phyloP scores from a whole-genome alignment of 805 yeast species.

The Limtongia smithiae region DNA sequence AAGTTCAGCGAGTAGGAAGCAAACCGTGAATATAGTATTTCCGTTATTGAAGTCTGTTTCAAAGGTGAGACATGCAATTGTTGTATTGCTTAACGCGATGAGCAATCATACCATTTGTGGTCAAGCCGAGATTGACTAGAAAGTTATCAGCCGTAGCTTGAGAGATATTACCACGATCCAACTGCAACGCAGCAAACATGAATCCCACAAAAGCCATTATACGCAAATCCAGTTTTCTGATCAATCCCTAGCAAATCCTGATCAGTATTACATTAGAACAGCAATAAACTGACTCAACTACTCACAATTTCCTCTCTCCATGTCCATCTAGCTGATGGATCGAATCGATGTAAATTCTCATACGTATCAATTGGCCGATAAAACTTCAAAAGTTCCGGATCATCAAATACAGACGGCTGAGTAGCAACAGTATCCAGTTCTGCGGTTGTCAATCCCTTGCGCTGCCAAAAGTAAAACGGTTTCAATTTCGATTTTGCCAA shows the following conservation, averaged over 20 bases:
- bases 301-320: slow-evolving; percentile 48
- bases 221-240: slow-evolving; percentile 51
- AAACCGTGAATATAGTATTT: slow-evolving; percentile 49
- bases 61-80: no score
- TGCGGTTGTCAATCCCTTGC: slow-evolving; percentile 1
- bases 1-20: slow-evolving; percentile 55
- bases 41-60: slow-evolving; percentile 17
- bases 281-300: no score
- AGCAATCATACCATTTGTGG: slow-evolving; percentile 46
- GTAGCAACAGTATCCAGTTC: slow-evolving; percentile 25
- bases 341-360: slow-evolving; percentile 44
- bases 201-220: slow-evolving; percentile 54
- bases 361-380: slow-evolving; percentile 20
- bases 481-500: no score
- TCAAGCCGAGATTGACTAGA: slow-evolving; percentile 47
- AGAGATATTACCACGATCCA: slow-evolving; percentile 53
- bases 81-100: neutral
- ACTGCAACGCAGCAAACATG: slow-evolving; percentile 54
- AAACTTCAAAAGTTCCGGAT: slow-evolving; percentile 23
- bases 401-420: slow-evolving; percentile 29
- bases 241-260: no score
- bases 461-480: slow-evolving; percentile 7
- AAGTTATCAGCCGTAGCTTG: slow-evolving; percentile 56
- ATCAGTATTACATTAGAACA: no score
- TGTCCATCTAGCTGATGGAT: slow-evolving; percentile 58